Conservation (phyloP, 2,329 filamentous ascomycete species). For the Colletotrichum euphorbiae region DNA sequence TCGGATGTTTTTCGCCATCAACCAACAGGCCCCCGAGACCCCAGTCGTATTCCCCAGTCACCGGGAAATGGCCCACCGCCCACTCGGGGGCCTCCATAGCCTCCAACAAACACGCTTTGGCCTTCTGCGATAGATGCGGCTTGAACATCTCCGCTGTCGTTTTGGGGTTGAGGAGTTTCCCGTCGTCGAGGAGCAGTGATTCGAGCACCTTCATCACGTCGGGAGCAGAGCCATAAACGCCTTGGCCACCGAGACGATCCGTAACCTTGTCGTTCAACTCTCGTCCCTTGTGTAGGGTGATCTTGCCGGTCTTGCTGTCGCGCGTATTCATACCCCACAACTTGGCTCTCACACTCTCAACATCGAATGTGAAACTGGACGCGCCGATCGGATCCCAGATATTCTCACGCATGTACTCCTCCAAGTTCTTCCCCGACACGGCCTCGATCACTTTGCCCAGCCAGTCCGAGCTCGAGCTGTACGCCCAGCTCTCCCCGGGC, state of each 20-base stretch:
- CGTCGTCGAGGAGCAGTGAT: conserved; percentile 62
- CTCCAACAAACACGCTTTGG: conserved; percentile 42
- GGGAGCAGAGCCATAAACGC: conserved; percentile 48
- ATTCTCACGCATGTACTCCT: conserved; percentile 56
- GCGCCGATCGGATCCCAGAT: conserved; percentile 50
- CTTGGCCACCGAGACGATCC: conserved; percentile 50
- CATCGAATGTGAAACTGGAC: conserved; percentile 33
- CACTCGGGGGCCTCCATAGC: conserved; percentile 45
- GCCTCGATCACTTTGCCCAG: conserved; percentile 63
- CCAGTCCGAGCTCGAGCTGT: conserved; percentile 64
- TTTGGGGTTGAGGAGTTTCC: conserved; percentile 55
- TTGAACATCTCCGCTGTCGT: conserved; percentile 59
- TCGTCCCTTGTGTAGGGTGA: conserved; percentile 22
- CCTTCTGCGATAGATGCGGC: conserved; percentile 53
- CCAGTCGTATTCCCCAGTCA: conserved; percentile 53
- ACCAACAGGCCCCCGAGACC: conserved; percentile 57
- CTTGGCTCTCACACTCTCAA: not conserved
- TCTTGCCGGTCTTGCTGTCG: conserved; percentile 29
- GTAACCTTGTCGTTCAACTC: conserved; percentile 38
- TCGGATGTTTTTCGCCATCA: conserved; percentile 49
- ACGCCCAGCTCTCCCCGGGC: conserved; percentile 63
- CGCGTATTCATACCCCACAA: conserved; percentile 40
- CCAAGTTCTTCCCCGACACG: conserved; percentile 55
- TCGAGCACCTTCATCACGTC: conserved; percentile 59
- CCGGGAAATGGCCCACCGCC: conserved; percentile 46